Conservation (phyloP, 805 yeast genomes). For the Monosporozyma aerobia region DNA sequence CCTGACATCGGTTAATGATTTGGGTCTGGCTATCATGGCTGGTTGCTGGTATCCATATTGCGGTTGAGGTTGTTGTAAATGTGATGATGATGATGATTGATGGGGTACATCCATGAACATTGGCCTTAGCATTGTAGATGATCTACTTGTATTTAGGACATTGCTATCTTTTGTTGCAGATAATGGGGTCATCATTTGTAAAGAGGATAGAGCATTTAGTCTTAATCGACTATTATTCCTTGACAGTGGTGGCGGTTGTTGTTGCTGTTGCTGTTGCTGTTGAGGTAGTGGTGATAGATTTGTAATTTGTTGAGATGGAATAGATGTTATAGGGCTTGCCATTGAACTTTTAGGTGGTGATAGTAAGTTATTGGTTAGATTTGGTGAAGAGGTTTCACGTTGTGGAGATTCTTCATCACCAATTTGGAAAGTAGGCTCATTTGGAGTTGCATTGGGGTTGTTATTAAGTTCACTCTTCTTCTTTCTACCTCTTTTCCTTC, state of each 20-base stretch:
- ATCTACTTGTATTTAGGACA: conserved; percentile 4
- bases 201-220: conserved; percentile 37
- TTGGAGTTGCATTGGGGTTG: neutral
- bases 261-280: conserved; percentile 1
- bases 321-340: neutral
- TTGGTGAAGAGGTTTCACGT: neutral
- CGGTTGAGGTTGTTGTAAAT: neutral
- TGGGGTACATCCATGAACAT: conserved; percentile 18
- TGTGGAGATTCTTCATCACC: conserved; percentile 4
- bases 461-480: conserved; percentile 20
- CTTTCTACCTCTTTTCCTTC: conserved; percentile 45
- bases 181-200: conserved; percentile 58
- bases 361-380: conserved; percentile 1
- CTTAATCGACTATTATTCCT: conserved; percentile 14
- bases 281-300: neutral
- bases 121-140: conserved; percentile 4
- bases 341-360: neutral
- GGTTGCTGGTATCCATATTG: neutral
- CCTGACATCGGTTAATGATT: conserved; percentile 17
- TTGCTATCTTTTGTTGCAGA: neutral
- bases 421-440: conserved; percentile 4
- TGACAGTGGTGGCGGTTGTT: conserved; percentile 2
- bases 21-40: conserved; percentile 15
- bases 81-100: neutral
- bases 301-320: no score